Evolutionary conservation across 306 rosid genomes (phyloP), one percentile per base, ranked within the genome.

Genomic region (Cyamopsis tetragonoloba): DNA sequence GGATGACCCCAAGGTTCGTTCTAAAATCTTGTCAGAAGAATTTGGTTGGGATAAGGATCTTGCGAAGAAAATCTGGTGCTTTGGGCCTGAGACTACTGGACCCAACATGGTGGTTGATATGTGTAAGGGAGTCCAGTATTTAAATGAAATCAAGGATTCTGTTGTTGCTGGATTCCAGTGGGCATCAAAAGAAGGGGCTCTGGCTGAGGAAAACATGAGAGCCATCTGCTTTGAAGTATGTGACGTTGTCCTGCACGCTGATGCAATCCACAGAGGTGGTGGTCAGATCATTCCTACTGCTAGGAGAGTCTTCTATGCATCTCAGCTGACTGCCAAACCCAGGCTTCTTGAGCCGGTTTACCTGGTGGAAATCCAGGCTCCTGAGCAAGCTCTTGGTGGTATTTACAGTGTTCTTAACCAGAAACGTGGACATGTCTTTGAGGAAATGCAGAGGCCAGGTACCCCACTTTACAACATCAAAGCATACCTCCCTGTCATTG

Each of bases 81-180:
- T 91, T 66, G 96, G 96, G 1, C 97, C 97, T 0, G 97, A 88
- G 77, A 89, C 92, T 3, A 41, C 58, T 2, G 96, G 96, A 30
- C 96, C 96, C 9, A 89, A 91, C 77, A 91, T 91, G 92, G 97
- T 91, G 24, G 97, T 91, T 5, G 95, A 91, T 57, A 86, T 84
- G 90, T 89, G 96, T 70, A 89, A 86, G 87, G 96, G 96, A 72
- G 96, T 86, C 3, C 91, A 89, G 64, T 89, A 89, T 24, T 79
- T 89, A 6, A 89, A 89, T 70, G 93, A 89, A 82, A 86, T 89
- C 54, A 86, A 86, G 87, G 96, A 89, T 10, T 84, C 96, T 0
- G 93, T 89, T 0, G 92, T 87, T 53, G 91, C 92, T 28, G 96
- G 96, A 0, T 89, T 89, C 75, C 90, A 86, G 70, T 86, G 90